Base-by-base conservation (phyloP, 176 grass and related monocot species). In the Rhipidocladum racemiflorum region DNA sequence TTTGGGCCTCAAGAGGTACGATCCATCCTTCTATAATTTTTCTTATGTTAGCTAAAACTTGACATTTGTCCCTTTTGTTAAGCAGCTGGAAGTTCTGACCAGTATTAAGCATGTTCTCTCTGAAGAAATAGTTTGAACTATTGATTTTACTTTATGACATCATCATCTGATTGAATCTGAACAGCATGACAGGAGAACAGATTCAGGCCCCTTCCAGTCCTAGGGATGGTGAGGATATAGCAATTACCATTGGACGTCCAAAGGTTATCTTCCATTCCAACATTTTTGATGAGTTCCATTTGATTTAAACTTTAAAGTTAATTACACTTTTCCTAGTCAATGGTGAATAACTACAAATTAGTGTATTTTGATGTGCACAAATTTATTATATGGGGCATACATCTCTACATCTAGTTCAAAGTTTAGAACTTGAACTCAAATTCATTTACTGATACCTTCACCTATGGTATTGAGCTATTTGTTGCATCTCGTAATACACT, bases 131-230 rank as follows among this genome's bases (percentile, higher is more conserved):
- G 3, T 48, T 83, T 57, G 49, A 89, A 80, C 48, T 35, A 17
- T 44, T 76, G 46, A 83, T 62, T 81, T 71, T 60, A 67, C 75
- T 76, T 71, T 76, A 72, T 78, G 38, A 53, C 30, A 40, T 88
- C 60, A 65, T 30, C 70, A 85, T 81, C 81, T 92, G 68, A 91
- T 90, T 83, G 54, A 89, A 81, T 86, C 35, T 78, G 49, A 91
- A 85, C 92, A 98, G 96, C 67, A 99, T 99, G 96, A 95, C 90
- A 93, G 96, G 96, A 68, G 96, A 99, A 82, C 92, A 91, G 65
- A 76, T 94, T 81, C 90, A 84, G 44, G 89, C 90, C 49, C 91
- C 92, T 75, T 95, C 96, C 65, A 95, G 90, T 85, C 96, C 92
- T 62, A 93, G 92, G 92, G 92, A 95, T 83, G 92, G 96, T 3